Percentiles rank a stretch among this genome's conserved stretches.
Conservation (phyloP, 805 yeast genomes). For the Allodekkera sacchari region DNA sequence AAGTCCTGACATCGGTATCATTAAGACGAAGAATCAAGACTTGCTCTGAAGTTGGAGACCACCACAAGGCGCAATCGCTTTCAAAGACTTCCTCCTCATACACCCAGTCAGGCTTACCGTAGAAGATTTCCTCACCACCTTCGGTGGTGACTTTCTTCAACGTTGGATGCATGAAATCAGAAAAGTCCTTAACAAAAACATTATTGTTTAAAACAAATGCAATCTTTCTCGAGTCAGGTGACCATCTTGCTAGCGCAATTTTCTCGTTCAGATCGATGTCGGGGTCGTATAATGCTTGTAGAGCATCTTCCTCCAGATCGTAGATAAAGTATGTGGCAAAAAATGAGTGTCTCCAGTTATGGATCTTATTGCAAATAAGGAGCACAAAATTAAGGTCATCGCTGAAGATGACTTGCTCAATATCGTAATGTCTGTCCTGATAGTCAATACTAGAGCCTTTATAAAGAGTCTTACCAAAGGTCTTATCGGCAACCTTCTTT, state of each 20-base stretch:
- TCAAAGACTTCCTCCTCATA: slow-evolving; percentile 85
- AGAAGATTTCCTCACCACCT: slow-evolving; percentile 64
- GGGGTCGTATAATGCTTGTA: slow-evolving; percentile 17
- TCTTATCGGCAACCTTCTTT: slow-evolving; percentile 39
- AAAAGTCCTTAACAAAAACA: slow-evolving; percentile 45
- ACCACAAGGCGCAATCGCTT: slow-evolving; percentile 69
- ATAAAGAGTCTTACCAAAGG: slow-evolving; percentile 38
- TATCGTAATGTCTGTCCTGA: slow-evolving; percentile 31
- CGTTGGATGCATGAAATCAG: slow-evolving; percentile 13
- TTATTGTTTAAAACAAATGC: slow-evolving; percentile 66
- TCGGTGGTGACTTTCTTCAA: slow-evolving; percentile 52
- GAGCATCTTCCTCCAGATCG: slow-evolving; percentile 29
- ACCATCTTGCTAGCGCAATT: slow-evolving; percentile 52
- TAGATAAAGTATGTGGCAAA: slow-evolving; percentile 55
- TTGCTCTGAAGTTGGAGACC: slow-evolving; percentile 71
- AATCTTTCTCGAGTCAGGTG: slow-evolving; percentile 60
- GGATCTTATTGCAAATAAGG: slow-evolving; percentile 50
- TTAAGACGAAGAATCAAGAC: slow-evolving; percentile 60
- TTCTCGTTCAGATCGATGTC: slow-evolving; percentile 17
- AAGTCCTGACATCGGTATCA: slow-evolving; percentile 67
- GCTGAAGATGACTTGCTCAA: slow-evolving; percentile 53
- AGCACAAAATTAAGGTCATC: slow-evolving; percentile 56
- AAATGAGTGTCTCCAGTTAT: slow-evolving; percentile 70
- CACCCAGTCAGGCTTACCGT: slow-evolving; percentile 93
- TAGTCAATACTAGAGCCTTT: slow-evolving; percentile 32